Conservation (phyloP, 2,329 filamentous ascomycete genomes). For the Arthrinium phaeospermum region DNA sequence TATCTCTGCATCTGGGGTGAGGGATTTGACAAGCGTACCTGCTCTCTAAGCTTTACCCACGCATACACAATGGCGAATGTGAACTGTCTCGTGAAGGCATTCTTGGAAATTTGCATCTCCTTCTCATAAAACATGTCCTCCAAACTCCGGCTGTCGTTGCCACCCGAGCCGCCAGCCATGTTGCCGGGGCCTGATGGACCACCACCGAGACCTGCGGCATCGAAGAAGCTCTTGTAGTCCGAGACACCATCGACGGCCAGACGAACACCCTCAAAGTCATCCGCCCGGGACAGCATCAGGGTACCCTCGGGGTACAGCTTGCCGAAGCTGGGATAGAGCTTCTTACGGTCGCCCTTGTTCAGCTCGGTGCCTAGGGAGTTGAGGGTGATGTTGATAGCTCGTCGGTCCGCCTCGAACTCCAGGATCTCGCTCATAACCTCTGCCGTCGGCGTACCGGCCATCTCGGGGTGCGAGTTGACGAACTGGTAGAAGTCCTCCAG, state of each 20-base stretch:
- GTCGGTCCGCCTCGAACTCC: conserved; percentile 94
- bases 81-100: conserved; percentile 94
- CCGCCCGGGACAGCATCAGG: conserved; percentile 90
- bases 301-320: conserved; percentile 93
- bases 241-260: conserved; percentile 90
- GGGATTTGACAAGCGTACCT: conserved; percentile 64
- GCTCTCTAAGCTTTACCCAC: conserved; percentile 96
- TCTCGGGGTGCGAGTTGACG: conserved; percentile 86
- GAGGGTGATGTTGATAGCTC: conserved; percentile 98
- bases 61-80: conserved; percentile 94
- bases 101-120: conserved; percentile 98
- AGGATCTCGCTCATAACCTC: conserved; percentile 96
- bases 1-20: neutral
- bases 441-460: conserved; percentile 85
- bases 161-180: conserved; percentile 79
- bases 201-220: conserved; percentile 81
- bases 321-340: conserved; percentile 93
- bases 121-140: conserved; percentile 99
- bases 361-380: conserved; percentile 98
- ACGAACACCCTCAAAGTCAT: conserved; percentile 92
- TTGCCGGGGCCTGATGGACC: conserved; percentile 78
- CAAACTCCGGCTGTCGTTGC: conserved; percentile 80
- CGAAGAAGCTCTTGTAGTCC: conserved; percentile 96
- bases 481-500: conserved; percentile 97
- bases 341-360: conserved; percentile 90